These are phyloP conservation scores for Pythium phragmitis DNA, from an alignment of 352 stramenopile genomes.

Conservation along the genomic window DNA sequence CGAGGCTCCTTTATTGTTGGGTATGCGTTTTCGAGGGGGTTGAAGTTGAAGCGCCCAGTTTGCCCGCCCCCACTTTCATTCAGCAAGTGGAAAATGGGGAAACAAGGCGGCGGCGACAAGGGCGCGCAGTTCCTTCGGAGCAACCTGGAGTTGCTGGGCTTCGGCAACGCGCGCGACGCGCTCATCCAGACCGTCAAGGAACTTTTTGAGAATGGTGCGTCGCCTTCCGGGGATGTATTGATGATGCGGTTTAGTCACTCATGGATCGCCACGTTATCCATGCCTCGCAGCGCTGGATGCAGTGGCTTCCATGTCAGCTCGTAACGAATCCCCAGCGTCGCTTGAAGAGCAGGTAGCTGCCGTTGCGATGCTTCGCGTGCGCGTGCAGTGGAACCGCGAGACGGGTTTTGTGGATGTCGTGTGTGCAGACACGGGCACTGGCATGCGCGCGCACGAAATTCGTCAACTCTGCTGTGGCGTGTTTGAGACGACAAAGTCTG, in stretches of 20 bases:
- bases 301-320: conserved; percentile 34
- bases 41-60: conserved; percentile 9
- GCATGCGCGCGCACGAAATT: conserved; percentile 64
- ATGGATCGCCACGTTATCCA: conserved; percentile 1
- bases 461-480: conserved; percentile 60
- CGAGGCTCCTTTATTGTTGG: not conserved
- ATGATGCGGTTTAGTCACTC: not conserved
- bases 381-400: conserved; percentile 30
- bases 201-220: conserved; percentile 77
- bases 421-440: conserved; percentile 75
- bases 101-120: conserved; percentile 18
- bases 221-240: not conserved
- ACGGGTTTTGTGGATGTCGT: conserved; percentile 53
- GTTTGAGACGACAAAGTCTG: conserved; percentile 68
- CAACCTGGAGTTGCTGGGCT: conserved; percentile 78
- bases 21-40: conserved; percentile 13
- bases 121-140: conserved; percentile 54
- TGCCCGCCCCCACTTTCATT: not conserved
- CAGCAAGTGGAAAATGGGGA: not conserved
- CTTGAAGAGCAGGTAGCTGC: conserved; percentile 12
- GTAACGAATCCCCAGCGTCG: conserved; percentile 16
- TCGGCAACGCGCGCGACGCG: conserved; percentile 53
- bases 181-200: conserved; percentile 79
- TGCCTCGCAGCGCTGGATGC: conserved; percentile 57
- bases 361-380: conserved; percentile 47